Conservation (phyloP, 371 early-diverging fungal species). For the Saksenaea vasiformis region DNA sequence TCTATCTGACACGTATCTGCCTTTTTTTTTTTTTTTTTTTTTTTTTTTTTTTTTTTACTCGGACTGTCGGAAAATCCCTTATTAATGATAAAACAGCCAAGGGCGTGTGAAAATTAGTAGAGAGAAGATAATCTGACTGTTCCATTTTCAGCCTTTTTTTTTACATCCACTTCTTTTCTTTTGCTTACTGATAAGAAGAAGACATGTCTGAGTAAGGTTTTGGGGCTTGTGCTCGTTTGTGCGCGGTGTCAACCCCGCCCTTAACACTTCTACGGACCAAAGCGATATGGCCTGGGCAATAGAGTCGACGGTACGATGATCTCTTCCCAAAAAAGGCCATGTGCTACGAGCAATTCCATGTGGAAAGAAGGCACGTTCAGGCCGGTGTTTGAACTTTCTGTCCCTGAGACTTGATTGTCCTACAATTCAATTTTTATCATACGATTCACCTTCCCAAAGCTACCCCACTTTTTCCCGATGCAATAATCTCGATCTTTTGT, state of each 20-base stretch:
- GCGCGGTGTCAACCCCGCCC: not conserved
- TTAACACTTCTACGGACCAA: not conserved
- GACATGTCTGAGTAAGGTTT: not conserved
- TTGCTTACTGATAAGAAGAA: not conserved
- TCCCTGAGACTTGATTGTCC: not conserved
- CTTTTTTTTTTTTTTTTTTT: too few relatives aligned
- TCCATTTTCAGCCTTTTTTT: not conserved
- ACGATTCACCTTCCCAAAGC: not conserved
- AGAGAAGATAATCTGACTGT: not conserved
- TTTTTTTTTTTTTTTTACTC: too few relatives aligned
- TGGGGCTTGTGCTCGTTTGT: not conserved
- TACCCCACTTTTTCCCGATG: conserved; percentile 6
- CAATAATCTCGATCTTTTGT: conserved; percentile 4
- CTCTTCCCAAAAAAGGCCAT: conserved; percentile 4
- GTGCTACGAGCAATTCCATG: not conserved
- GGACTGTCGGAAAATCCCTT: conserved; percentile 3
- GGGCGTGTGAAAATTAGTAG: not conserved
- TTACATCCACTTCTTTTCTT: not conserved
- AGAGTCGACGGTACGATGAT: not conserved
- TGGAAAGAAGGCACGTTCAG: conserved; percentile 6
- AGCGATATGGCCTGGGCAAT: conserved; percentile 1
- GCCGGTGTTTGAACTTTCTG: conserved; percentile 2
- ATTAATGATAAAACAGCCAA: not conserved
- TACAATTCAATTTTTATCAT: conserved; percentile 3
- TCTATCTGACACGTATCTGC: not conserved